Conservation (phyloP, 179 eudicot genomes). For the Carnegiea gigantea region DNA sequence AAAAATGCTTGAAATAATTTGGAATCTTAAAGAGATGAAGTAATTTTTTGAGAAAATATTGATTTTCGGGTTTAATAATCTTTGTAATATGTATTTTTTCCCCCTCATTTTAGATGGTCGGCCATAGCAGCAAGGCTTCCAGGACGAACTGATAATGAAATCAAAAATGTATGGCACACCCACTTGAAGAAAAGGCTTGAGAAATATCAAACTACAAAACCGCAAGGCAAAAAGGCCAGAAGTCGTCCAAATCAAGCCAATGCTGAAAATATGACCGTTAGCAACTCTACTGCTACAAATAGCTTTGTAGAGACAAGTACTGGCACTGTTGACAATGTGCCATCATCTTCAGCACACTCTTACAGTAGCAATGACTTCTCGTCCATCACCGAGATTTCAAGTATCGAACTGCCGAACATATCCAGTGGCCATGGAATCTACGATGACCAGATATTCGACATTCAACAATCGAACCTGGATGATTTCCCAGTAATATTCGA, state of each 20-base stretch:
- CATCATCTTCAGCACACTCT: constrained; percentile 15
- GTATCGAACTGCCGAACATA: constrained; percentile 10
- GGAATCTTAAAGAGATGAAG: too few species aligned
- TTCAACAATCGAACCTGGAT: constrained; percentile 8
- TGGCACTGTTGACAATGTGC: neutral
- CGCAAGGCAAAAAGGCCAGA: too few species aligned
- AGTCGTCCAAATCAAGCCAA: neutral
- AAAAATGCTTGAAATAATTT: too few species aligned
- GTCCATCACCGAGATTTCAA: constrained; percentile 27
- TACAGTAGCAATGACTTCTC: constrained; percentile 18
- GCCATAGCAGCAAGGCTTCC: constrained; percentile 41
- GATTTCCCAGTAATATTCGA: constrained; percentile 25
- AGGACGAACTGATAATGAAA: constrained; percentile 41
- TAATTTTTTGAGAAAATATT: too few species aligned
- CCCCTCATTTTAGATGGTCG: constrained; percentile 26
- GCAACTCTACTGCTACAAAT: neutral
- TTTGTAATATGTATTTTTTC: too few species aligned
- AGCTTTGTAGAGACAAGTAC: neutral
- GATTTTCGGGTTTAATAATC: too few species aligned
- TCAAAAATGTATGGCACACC: constrained; percentile 42
- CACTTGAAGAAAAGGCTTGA: constrained; percentile 38
- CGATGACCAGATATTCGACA: constrained; percentile 2
- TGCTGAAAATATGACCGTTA: neutral
- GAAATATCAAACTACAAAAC: constrained; percentile 20
- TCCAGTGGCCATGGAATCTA: too few species aligned